Conservation (phyloP, 2,329 filamentous ascomycete genomes). For the Sclerotinia borealis region DNA sequence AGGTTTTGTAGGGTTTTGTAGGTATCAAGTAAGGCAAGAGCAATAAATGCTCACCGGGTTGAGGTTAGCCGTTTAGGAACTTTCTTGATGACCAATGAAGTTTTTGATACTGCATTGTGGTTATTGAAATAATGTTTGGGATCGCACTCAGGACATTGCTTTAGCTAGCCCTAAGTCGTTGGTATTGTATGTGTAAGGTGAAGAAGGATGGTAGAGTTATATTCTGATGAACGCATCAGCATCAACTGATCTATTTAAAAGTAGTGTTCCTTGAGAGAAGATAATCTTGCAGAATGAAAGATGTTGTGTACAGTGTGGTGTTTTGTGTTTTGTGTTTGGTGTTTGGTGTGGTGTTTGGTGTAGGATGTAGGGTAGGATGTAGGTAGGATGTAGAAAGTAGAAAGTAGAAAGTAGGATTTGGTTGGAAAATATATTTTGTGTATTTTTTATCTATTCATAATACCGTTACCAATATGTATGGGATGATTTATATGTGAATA, state of each 20-base stretch:
- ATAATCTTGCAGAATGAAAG: constrained; percentile 9
- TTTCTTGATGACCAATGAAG: constrained; percentile 28
- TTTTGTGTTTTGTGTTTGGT: too few relatives aligned
- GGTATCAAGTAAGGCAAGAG: constrained; percentile 16
- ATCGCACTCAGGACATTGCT: constrained; percentile 29
- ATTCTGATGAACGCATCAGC: constrained; percentile 12
- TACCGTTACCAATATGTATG: background rate
- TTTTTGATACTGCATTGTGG: constrained; percentile 33
- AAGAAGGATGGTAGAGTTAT: constrained; percentile 12
- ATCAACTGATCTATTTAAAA: constrained; percentile 12
- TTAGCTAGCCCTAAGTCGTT: constrained; percentile 23
- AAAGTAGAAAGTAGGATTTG: too few relatives aligned
- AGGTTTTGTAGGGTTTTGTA: constrained; percentile 1
- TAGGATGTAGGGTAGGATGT: too few relatives aligned
- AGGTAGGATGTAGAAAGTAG: too few relatives aligned
- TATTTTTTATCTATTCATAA: background rate
- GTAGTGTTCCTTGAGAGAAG: constrained; percentile 10
- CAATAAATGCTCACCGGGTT: constrained; percentile 15
- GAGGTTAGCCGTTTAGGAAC: constrained; percentile 31
- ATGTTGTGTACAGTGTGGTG: background rate
- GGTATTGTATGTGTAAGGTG: constrained; percentile 18
- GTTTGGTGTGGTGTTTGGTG: too few relatives aligned
- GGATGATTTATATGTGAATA: too few relatives aligned
- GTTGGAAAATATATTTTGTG: background rate
- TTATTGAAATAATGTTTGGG: constrained; percentile 14